A percentile compares a stretch with the other conserved stretches of the same genome.
Evolutionary conservation across 1,139 yeast genomes (phyloP).

Genomic region (Trichomonascaceae sp.): DNA sequence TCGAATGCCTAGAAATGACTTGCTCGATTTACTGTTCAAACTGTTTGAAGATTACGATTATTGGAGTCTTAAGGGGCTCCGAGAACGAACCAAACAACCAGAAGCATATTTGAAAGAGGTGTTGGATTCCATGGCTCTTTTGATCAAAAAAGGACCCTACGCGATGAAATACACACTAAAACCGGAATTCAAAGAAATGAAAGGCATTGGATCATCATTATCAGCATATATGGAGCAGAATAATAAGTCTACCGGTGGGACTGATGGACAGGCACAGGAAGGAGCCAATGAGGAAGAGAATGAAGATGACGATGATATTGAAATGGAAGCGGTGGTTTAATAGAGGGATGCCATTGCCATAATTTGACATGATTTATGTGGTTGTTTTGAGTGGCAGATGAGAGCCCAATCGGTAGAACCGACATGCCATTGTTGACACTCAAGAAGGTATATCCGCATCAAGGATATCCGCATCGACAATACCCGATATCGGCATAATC

Average conservation of each 20-base stretch:
- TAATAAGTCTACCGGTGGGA: constrained; percentile 18
- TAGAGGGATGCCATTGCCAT: neutral
- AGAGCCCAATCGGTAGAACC: too few species aligned
- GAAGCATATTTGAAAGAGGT: constrained; percentile 89
- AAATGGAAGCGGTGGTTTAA: constrained; percentile 13
- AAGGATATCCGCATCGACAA: too few species aligned
- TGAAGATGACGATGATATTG: constrained; percentile 23
- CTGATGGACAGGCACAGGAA: constrained; percentile 17
- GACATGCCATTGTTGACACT: too few species aligned
- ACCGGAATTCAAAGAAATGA: constrained; percentile 65
- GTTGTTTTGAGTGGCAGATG: too few species aligned
- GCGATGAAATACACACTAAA: constrained; percentile 85
- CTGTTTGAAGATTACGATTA: constrained; percentile 92
- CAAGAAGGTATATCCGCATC: too few species aligned
- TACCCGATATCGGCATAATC: too few species aligned
- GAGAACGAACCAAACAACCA: constrained; percentile 93
- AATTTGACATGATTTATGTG: too few species aligned
- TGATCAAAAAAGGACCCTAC: constrained; percentile 93
- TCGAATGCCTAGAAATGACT: constrained; percentile 88
- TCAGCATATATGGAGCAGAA: constrained; percentile 25
- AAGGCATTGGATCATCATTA: constrained; percentile 38
- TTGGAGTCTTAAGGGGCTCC: constrained; percentile 92
- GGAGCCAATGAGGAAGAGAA: constrained; percentile 29
- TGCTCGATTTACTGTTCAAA: constrained; percentile 79
- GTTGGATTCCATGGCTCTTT: constrained; percentile 78